phyloP scores from a whole-genome alignment of 805 yeast genomes.

The Suhomyces canberraensis region DNA sequence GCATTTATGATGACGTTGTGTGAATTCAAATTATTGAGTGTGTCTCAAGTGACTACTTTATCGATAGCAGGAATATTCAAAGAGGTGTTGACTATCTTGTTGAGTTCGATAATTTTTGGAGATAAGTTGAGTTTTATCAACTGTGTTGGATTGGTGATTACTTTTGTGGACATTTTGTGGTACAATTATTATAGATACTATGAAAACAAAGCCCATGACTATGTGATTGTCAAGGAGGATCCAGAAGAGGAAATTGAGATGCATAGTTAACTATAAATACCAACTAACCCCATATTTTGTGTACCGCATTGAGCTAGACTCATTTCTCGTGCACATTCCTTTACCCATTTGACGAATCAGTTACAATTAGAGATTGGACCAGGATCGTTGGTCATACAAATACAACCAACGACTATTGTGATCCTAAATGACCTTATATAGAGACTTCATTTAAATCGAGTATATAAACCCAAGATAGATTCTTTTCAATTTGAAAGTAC shows the following conservation, averaged over 20 bases:
- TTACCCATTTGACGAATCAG: too few relatives aligned
- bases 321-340: too few relatives aligned
- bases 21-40: constrained; percentile 78
- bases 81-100: constrained; percentile 79
- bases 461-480: too few relatives aligned
- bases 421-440: too few relatives aligned
- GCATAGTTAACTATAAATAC: too few relatives aligned
- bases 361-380: too few relatives aligned
- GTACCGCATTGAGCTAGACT: too few relatives aligned
- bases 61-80: constrained; percentile 92
- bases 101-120: constrained; percentile 65
- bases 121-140: constrained; percentile 70
- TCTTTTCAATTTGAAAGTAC: too few relatives aligned
- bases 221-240: not conserved
- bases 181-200: constrained; percentile 66
- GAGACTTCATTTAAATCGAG: too few relatives aligned
- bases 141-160: constrained; percentile 67
- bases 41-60: constrained; percentile 80
- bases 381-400: too few relatives aligned
- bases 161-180: constrained; percentile 76
- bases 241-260: constrained; percentile 2
- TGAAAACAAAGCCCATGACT: constrained; percentile 15
- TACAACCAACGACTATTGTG: too few relatives aligned
- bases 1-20: constrained; percentile 89
- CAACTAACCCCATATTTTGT: too few relatives aligned